phyloP scores from a whole-genome alignment of 1,284 basidiomycete genomes.

The Tilletia walkeri region DNA sequence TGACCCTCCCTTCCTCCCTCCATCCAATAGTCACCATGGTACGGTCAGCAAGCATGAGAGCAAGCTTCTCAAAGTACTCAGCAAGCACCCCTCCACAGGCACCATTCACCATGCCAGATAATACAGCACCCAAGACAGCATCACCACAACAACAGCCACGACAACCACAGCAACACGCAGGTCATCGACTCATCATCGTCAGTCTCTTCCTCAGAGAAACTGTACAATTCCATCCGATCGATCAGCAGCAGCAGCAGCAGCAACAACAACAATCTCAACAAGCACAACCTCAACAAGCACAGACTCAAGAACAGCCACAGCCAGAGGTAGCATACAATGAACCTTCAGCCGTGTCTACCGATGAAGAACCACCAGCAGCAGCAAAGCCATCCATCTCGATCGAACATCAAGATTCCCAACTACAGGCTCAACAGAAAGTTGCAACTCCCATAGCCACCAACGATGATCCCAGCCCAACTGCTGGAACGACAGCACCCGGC shows the following conservation, averaged over 20 bases:
- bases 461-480: too few relatives aligned
- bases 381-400: too few relatives aligned
- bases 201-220: constrained; percentile 10
- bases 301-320: not conserved
- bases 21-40: not conserved
- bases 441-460: too few relatives aligned
- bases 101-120: not conserved
- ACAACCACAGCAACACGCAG: not conserved
- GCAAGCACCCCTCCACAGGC: not conserved
- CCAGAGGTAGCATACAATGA: not conserved
- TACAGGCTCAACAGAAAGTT: too few relatives aligned
- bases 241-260: not conserved
- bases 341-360: too few relatives aligned
- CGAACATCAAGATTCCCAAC: too few relatives aligned
- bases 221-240: not conserved
- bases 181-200: constrained; percentile 16
- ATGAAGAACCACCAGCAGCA: too few relatives aligned
- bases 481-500: too few relatives aligned
- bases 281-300: too few relatives aligned
- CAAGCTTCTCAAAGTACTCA: constrained; percentile 1
- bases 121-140: not conserved
- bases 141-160: not conserved
- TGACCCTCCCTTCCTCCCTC: not conserved
- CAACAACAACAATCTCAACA: not conserved
- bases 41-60: not conserved